Conservation (phyloP, 805 yeast genomes). For the Suhomyces sp. region DNA sequence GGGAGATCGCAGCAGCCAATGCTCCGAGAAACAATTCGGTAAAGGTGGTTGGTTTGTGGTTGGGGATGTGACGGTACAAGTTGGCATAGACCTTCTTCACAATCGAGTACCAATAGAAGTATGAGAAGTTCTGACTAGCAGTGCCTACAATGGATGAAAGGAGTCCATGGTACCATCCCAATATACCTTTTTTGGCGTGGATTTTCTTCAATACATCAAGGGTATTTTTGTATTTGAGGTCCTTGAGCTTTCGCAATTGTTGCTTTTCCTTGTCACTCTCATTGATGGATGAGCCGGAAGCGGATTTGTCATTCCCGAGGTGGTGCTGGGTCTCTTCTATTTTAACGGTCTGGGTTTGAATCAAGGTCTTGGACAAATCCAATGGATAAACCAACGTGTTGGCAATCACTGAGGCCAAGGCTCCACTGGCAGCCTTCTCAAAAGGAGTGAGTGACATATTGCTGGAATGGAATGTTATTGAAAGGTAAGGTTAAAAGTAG, state of each 20-base stretch:
- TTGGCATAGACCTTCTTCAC: conserved; percentile 56
- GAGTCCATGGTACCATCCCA: conserved; percentile 73
- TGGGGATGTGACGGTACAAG: conserved; percentile 31
- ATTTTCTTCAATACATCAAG: conserved; percentile 62
- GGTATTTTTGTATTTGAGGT: conserved; percentile 49
- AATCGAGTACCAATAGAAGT: conserved; percentile 84
- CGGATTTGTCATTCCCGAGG: neutral
- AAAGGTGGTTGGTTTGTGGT: conserved; percentile 49
- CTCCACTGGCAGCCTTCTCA: conserved; percentile 80
- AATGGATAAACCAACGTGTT: conserved; percentile 78
- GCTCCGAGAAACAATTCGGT: conserved; percentile 75
- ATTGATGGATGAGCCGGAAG: neutral
- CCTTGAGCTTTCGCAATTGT: neutral
- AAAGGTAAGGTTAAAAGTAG: neutral
- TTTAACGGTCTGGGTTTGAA: conserved; percentile 62
- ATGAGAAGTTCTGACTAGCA: conserved; percentile 76
- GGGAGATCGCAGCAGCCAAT: conserved; percentile 78
- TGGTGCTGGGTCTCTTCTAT: conserved; percentile 7
- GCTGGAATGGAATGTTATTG: neutral
- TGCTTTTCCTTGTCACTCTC: conserved; percentile 14
- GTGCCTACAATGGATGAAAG: conserved; percentile 64
- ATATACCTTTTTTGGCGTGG: conserved; percentile 55
- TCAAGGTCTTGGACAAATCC: conserved; percentile 71
- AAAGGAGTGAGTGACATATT: conserved; percentile 58
- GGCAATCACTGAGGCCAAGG: conserved; percentile 77